These are phyloP conservation scores for Colletotrichum sp. DNA, from an alignment of 2,329 filamentous ascomycete species.

Conservation along the genomic window DNA sequence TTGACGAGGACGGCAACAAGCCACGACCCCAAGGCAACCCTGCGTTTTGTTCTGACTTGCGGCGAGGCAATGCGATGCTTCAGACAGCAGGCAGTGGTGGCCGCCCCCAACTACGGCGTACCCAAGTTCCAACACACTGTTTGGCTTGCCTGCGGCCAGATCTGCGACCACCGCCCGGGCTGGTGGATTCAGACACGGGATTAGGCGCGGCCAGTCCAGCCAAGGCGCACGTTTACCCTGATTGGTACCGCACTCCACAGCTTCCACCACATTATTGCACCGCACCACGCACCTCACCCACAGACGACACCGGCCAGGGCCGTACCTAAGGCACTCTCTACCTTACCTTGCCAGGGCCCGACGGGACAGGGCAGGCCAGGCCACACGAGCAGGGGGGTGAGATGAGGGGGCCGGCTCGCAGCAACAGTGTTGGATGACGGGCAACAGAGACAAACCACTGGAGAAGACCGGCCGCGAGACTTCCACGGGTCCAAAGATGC, in stretches of 20 bases:
- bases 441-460: not conserved
- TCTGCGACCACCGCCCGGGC: constrained; percentile 23
- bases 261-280: constrained; percentile 14
- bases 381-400: not conserved
- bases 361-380: not conserved
- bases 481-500: not conserved
- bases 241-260: constrained; percentile 11
- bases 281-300: constrained; percentile 5
- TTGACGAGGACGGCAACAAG: not conserved
- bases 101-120: not conserved
- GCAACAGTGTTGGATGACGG: not conserved
- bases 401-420: not conserved
- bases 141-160: constrained; percentile 20
- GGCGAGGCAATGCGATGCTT: not conserved
- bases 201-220: constrained; percentile 14
- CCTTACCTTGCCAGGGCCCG: not conserved
- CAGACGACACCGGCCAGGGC: constrained; percentile 17
- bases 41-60: not conserved
- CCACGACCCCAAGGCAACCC: not conserved
- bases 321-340: constrained; percentile 11
- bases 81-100: not conserved
- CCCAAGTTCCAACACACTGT: not conserved
- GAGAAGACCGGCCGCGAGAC: not conserved
- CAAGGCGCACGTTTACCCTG: constrained; percentile 23
- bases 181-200: constrained; percentile 20